Percentiles rank a stretch among this genome's conserved stretches.
These are phyloP conservation scores for Adansonia grandidieri DNA, from an alignment of 441 rosid genomes.

Conservation along the genomic window DNA sequence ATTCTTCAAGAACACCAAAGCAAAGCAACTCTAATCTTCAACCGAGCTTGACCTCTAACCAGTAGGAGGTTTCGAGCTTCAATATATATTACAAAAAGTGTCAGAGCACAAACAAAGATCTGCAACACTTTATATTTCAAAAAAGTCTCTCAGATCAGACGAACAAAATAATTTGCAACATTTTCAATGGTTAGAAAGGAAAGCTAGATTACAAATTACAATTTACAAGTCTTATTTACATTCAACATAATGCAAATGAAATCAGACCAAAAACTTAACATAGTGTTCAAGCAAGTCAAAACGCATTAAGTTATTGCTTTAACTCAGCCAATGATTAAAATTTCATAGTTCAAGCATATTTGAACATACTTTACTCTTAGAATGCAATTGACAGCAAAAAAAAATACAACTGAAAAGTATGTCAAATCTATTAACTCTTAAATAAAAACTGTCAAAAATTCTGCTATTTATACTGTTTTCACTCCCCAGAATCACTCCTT, in stretches of 20 bases:
- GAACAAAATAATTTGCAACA: not conserved
- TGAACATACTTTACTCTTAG: not conserved
- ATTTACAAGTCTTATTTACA: not conserved
- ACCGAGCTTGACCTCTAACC: slow-evolving; percentile 20
- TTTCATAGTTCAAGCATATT: not conserved
- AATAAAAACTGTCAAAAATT: not conserved
- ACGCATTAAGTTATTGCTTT: not conserved
- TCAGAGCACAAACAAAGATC: not conserved
- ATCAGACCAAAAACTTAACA: not conserved
- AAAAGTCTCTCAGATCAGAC: not conserved
- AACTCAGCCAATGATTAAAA: not conserved
- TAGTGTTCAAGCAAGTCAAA: not conserved
- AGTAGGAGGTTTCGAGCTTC: not conserved
- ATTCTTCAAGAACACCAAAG: slow-evolving; percentile 33
- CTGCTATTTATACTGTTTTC: not conserved
- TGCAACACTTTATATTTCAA: not conserved
- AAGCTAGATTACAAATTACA: not conserved
- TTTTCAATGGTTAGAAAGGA: not conserved
- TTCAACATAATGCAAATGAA: not conserved
- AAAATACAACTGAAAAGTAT: not conserved
- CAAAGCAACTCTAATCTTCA: slow-evolving; percentile 8
- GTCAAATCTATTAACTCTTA: not conserved
- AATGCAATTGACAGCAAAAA: not conserved
- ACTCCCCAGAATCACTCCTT: slow-evolving; percentile 6
- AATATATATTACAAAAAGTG: not conserved